These are phyloP conservation scores for Fusarium nelsonii DNA, from an alignment of 2,329 filamentous ascomycete species.

Conservation along the genomic window DNA sequence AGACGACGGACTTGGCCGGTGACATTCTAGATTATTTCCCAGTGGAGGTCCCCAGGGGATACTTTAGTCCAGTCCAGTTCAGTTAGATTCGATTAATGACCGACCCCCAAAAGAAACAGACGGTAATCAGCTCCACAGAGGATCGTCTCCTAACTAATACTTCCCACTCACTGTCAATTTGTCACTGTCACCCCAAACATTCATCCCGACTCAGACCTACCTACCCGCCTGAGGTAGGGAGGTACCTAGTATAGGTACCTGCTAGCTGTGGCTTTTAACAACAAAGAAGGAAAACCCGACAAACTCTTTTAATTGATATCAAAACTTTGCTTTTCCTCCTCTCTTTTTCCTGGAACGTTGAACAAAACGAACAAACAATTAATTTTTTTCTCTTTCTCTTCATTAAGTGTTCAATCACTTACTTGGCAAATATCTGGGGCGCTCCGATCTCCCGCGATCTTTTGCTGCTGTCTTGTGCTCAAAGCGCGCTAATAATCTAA, in stretches of 20 bases:
- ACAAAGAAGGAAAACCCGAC: conserved; percentile 12
- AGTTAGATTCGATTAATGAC: too few relatives aligned
- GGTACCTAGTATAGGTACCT: too few relatives aligned
- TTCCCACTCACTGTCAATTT: background rate
- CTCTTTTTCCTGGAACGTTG: background rate
- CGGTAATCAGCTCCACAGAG: conserved; percentile 3
- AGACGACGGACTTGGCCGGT: conserved; percentile 1
- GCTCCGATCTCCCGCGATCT: conserved; percentile 44
- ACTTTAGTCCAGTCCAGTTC: background rate
- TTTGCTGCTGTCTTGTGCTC: conserved; percentile 18
- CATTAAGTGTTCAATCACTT: conserved; percentile 25
- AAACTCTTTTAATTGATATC: background rate
- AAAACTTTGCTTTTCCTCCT: background rate
- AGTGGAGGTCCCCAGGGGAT: background rate
- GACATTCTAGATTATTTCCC: background rate
- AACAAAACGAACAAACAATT: background rate
- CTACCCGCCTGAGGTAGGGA: too few relatives aligned
- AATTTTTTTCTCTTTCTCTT: conserved; percentile 15
- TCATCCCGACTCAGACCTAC: background rate
- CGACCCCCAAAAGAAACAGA: background rate
- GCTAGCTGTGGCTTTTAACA: background rate
- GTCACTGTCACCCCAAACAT: background rate
- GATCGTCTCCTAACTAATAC: conserved; percentile 6
- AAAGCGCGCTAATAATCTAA: conserved; percentile 30
- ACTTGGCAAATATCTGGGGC: conserved; percentile 38